Conservation (phyloP, 164 flowering plant species). For the Tetrastigma voinierianum region DNA sequence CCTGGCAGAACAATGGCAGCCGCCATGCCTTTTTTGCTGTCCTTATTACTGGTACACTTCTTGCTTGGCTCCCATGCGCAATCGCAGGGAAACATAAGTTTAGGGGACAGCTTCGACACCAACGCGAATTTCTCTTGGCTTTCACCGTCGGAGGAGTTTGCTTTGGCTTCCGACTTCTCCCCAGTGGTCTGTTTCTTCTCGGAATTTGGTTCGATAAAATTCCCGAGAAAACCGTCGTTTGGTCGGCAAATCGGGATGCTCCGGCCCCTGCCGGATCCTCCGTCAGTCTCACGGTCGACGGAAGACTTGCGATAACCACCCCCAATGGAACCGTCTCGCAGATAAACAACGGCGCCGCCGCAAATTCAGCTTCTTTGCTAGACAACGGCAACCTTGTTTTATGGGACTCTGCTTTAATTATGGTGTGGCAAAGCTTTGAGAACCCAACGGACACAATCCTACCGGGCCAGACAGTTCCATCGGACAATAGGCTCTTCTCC, state of each 20-base stretch:
- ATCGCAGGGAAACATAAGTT: not conserved
- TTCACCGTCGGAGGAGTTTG: slow-evolving; percentile 30
- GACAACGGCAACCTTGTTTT: slow-evolving; percentile 20
- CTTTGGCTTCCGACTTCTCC: slow-evolving; percentile 31
- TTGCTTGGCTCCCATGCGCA: no score
- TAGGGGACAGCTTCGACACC: slow-evolving; percentile 12
- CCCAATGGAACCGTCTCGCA: slow-evolving; percentile 6
- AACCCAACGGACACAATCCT: slow-evolving; percentile 18
- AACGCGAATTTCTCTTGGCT: slow-evolving; percentile 23
- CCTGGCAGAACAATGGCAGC: no score
- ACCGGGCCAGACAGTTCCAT: slow-evolving; percentile 12
- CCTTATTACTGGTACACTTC: no score
- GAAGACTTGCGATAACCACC: slow-evolving; percentile 14
- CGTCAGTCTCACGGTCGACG: slow-evolving; percentile 7
- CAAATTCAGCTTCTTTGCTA: slow-evolving; percentile 11
- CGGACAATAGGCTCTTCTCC: slow-evolving; percentile 15
- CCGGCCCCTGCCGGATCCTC: slow-evolving; percentile 19
- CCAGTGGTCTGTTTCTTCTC: slow-evolving; percentile 13
- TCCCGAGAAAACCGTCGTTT: slow-evolving; percentile 23
- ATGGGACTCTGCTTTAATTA: not conserved
- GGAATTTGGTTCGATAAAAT: slow-evolving; percentile 37
- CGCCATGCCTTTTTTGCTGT: no score
- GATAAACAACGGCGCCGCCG: slow-evolving; percentile 3
- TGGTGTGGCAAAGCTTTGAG: slow-evolving; percentile 21
- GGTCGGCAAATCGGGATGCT: slow-evolving; percentile 33